A percentile compares a stretch with the other conserved stretches of the same genome.
Conservation (phyloP, 2,329 filamentous ascomycete genomes). For the Pyrenophora teres region DNA sequence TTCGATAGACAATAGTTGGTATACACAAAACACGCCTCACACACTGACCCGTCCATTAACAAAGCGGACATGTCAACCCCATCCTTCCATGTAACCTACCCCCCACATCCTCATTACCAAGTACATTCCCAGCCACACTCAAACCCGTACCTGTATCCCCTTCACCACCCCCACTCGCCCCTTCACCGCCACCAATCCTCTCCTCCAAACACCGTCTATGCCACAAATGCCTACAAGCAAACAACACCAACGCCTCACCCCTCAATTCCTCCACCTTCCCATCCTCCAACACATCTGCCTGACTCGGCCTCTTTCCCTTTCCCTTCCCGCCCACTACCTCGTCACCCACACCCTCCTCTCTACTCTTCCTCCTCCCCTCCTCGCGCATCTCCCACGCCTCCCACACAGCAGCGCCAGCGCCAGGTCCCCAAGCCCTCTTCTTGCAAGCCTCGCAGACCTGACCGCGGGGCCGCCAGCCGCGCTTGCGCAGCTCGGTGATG, state of each 20-base stretch:
- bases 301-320: slow-evolving; percentile 30
- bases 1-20: neutral
- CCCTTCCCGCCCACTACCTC: slow-evolving; percentile 52
- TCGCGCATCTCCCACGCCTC: slow-evolving; percentile 74
- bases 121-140: neutral
- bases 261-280: slow-evolving; percentile 5
- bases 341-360: slow-evolving; percentile 51
- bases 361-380: slow-evolving; percentile 47
- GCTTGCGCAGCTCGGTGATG: slow-evolving; percentile 74
- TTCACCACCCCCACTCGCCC: neutral
- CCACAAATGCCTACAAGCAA: slow-evolving; percentile 50
- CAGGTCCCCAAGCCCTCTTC: slow-evolving; percentile 84
- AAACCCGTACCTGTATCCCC: too few species aligned
- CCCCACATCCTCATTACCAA: neutral
- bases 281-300: slow-evolving; percentile 10
- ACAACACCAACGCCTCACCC: slow-evolving; percentile 37
- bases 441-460: slow-evolving; percentile 89
- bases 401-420: slow-evolving; percentile 76
- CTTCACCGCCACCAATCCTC: too few species aligned
- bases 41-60: slow-evolving; percentile 20
- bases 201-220: slow-evolving; percentile 44
- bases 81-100: slow-evolving; percentile 7
- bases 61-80: slow-evolving; percentile 35
- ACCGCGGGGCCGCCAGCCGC: slow-evolving; percentile 85
- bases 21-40: neutral